Base-by-base conservation (phyloP, 768 basidiomycete genomes). In the Termitomyces eurrhizus region DNA sequence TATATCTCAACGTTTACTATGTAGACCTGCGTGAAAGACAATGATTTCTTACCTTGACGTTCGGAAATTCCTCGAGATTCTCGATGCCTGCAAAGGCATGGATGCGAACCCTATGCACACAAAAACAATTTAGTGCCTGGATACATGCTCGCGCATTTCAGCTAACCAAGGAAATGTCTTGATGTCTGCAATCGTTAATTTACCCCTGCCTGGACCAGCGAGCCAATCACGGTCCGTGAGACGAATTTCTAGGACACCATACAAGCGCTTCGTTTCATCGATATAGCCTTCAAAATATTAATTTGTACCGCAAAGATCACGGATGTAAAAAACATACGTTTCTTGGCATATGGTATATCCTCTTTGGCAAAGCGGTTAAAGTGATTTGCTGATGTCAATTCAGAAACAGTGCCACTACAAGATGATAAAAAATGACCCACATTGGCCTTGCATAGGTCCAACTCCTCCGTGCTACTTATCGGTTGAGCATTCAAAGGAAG, bases 401-500 rank as follows among this genome's bases (percentile, higher is more conserved):
- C 16, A 52, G 52, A 29, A 50, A 45, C 53, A 39, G 42, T 26
- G 16, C 26, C 39, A 45, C 8, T 6, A 52, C 26, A 29, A 26
- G 12, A 42, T 44, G 6, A 14, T 18, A 8, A 12, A 18, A 46
- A 7, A 21, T 44, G 13, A 35, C 66, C 46, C 57, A 71, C 69
- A 64, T 75, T 92, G 89, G 35, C 90, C 89, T 77, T 93, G 90
- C 90, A 93, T 94, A n/a, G 92, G 91, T 32, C 90, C 91, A 26
- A 92, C 72, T 29, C 88, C 91, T 1, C 89, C 91, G 68, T 92
- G 89, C 87, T 90, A 54, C 45, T 41, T 16, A 55, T 51, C 14
- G 16, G 21, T n/a, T 61, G 70, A 21, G 35, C 29, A 44, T 21
- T 12, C 1, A 18, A 12, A 9, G 9, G 1, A 21, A 21, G 13